Percentiles rank a stretch among this genome's conserved stretches.
Conservation (phyloP, 148 eudicot species). For the Rhododendron vialii region DNA sequence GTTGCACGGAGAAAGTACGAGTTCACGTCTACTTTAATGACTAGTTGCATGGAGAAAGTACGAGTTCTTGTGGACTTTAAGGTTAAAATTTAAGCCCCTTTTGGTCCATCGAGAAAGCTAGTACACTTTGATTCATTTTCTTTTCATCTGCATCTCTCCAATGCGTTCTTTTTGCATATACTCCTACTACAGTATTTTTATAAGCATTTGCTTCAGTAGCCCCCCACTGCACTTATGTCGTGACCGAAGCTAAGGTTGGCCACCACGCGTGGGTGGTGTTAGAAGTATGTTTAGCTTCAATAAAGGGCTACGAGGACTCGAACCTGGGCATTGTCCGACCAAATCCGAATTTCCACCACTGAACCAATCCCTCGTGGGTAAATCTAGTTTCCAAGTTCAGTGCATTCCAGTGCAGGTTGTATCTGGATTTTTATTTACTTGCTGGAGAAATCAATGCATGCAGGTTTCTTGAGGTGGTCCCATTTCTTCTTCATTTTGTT, state of each 20-base stretch:
- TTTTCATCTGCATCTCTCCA: slow-evolving; percentile 17
- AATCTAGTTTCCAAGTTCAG: not conserved
- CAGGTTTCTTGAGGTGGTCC: slow-evolving; percentile 15
- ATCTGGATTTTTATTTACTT: not conserved
- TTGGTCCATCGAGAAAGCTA: slow-evolving; percentile 26
- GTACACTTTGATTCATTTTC: slow-evolving; percentile 31
- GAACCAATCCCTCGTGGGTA: too few relatives aligned
- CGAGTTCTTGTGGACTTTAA: not conserved
- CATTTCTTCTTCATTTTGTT: not conserved
- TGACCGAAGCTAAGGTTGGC: not conserved
- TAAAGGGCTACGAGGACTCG: not conserved
- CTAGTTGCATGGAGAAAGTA: not conserved
- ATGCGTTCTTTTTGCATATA: not conserved
- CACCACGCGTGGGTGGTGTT: not conserved
- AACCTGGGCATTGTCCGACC: too few relatives aligned
- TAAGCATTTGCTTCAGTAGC: not conserved
- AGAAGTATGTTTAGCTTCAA: not conserved
- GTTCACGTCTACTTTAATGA: not conserved
- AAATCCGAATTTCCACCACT: too few relatives aligned
- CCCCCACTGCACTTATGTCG: not conserved
- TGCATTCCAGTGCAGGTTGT: slow-evolving; percentile 6
- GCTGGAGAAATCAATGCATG: not conserved
- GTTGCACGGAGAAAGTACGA: not conserved
- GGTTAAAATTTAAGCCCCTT: slow-evolving; percentile 23
- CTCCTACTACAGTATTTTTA: not conserved